Evolutionary conservation across 2,329 filamentous ascomycete genomes (phyloP).

Genomic region (Didymella lethalis): DNA sequence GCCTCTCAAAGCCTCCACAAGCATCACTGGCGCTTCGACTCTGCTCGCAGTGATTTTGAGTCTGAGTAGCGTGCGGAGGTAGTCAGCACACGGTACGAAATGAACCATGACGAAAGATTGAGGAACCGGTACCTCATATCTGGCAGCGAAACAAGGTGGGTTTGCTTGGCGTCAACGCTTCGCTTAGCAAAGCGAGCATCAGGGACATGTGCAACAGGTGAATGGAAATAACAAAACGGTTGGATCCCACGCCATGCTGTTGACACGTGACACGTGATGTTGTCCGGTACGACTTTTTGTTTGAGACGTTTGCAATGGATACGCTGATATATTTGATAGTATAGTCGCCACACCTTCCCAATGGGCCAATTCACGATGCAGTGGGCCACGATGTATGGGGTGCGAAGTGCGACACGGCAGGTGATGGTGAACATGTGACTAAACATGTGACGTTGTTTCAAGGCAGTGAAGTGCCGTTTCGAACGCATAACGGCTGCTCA

Average conservation of each 20-base stretch:
- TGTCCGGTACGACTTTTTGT: too few relatives aligned
- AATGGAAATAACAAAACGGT: conserved; percentile 2
- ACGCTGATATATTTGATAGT: neutral
- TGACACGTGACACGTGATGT: neutral
- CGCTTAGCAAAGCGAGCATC: neutral
- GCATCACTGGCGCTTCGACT: neutral
- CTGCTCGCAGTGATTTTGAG: neutral
- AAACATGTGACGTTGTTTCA: neutral
- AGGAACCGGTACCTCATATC: conserved; percentile 10
- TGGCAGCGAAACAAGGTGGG: neutral
- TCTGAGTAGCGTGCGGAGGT: neutral
- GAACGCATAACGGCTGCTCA: neutral
- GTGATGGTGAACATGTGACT: neutral
- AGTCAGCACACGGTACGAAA: neutral
- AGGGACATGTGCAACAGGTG: conserved; percentile 8
- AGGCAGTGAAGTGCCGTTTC: neutral
- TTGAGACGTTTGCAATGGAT: too few relatives aligned
- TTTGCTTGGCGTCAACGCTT: conserved; percentile 3
- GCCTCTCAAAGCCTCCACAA: neutral
- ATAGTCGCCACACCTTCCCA: conserved; percentile 10
- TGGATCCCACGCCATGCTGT: conserved; percentile 4
- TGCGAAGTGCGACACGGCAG: neutral
- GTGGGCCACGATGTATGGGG: conserved; percentile 3
- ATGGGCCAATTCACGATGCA: conserved; percentile 5
- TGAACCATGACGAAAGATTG: neutral